Percentiles rank a stretch among this genome's conserved stretches.
phyloP scores from a whole-genome alignment of 129 eudicot genomes.

The Escallonia rubra region DNA sequence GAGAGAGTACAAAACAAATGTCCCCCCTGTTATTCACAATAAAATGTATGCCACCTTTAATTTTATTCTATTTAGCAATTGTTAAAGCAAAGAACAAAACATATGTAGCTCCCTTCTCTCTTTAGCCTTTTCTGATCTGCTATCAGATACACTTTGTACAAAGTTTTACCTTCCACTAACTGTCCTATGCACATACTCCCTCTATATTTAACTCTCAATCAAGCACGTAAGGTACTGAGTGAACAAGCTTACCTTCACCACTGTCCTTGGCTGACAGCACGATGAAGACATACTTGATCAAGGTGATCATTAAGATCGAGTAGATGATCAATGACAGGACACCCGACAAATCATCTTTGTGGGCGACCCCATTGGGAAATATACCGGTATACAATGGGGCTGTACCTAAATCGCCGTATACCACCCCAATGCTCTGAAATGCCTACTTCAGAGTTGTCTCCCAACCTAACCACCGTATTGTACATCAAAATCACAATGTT shows the following conservation, averaged over 20 bases:
- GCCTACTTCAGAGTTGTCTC: conserved; percentile 6
- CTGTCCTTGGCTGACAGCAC: conserved; percentile 43
- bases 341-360: conserved; percentile 38
- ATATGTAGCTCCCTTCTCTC: not conserved
- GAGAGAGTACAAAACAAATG: conserved; percentile 47
- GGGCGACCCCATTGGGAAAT: conserved; percentile 31
- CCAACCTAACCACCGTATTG: not conserved
- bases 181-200: no score
- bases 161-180: no score
- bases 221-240: not conserved
- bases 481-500: no score
- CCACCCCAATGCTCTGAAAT: conserved; percentile 51
- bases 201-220: not conserved
- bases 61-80: not conserved
- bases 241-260: conserved; percentile 37
- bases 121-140: no score
- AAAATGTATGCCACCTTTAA: not conserved
- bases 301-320: conserved; percentile 40
- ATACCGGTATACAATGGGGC: conserved; percentile 44
- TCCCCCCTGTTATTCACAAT: conserved; percentile 30
- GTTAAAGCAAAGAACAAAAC: not conserved
- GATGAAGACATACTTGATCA: conserved; percentile 42
- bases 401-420: conserved; percentile 49
- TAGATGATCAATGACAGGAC: conserved; percentile 43
- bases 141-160: no score